Percentiles rank a stretch among this genome's conserved stretches.
phyloP scores from a whole-genome alignment of 768 basidiomycete species.

The Rhodosporidiobolus sp. region DNA sequence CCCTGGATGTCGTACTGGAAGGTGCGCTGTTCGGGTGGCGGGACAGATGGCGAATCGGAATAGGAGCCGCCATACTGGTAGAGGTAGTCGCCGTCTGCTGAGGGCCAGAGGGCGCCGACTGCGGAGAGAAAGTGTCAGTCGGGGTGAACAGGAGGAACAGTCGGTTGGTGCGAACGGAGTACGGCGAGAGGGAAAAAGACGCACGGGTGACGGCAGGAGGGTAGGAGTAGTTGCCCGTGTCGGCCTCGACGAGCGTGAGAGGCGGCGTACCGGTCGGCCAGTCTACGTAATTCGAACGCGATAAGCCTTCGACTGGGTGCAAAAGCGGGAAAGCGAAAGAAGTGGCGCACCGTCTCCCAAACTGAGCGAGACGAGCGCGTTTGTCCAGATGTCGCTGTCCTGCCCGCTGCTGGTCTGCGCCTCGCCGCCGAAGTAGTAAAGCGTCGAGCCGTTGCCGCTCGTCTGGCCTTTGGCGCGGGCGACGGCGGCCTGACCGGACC shows the following conservation, averaged over 20 bases:
- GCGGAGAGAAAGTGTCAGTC: background rate
- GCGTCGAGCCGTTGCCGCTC: background rate
- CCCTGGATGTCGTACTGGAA: slow-evolving; percentile 22
- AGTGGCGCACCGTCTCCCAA: background rate
- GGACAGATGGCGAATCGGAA: slow-evolving; percentile 19
- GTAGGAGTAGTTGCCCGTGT: slow-evolving; percentile 18
- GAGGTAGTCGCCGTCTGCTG: slow-evolving; percentile 19
- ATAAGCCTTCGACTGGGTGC: background rate
- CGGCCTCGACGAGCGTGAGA: slow-evolving; percentile 20
- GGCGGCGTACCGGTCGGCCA: slow-evolving; percentile 26
- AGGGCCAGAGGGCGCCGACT: slow-evolving; percentile 36
- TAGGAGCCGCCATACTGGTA: slow-evolving; percentile 31
- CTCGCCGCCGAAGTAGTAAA: slow-evolving; percentile 28
- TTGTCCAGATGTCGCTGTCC: slow-evolving; percentile 24
- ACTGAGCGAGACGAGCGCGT: slow-evolving; percentile 26
- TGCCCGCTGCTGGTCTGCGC: background rate
- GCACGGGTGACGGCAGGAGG: slow-evolving; percentile 36
- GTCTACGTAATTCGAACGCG: slow-evolving; percentile 3
- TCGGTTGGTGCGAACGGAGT: background rate
- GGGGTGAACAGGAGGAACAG: too few relatives aligned
- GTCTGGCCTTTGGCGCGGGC: slow-evolving; percentile 1
- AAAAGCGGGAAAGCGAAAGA: too few relatives aligned
- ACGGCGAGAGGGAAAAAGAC: background rate
- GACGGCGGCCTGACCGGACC: slow-evolving; percentile 18
- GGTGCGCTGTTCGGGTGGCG: slow-evolving; percentile 11